Conservation (phyloP, 345 rosid species). For the Durio zibethinus region DNA sequence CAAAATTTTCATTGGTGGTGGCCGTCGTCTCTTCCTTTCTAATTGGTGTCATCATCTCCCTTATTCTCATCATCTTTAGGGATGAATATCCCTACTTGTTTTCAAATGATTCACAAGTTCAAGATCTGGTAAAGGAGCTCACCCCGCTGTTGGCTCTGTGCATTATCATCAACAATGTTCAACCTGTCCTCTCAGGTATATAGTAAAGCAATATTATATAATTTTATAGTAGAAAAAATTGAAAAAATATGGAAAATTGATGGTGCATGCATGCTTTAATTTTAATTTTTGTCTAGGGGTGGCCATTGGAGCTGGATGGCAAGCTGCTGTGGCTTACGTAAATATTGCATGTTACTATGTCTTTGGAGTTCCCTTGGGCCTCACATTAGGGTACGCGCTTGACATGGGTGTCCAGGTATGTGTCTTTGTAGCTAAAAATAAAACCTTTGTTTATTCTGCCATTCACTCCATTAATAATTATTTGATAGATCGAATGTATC, state of each 20-base stretch:
- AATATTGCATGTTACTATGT: slow-evolving; percentile 71
- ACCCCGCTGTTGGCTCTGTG: slow-evolving; percentile 70
- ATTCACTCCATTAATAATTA: too few species aligned
- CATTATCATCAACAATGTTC: slow-evolving; percentile 64
- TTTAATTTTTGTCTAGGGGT: slow-evolving; percentile 32
- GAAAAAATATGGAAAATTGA: neutral
- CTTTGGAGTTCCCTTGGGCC: slow-evolving; percentile 69
- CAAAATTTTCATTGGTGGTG: slow-evolving; percentile 51
- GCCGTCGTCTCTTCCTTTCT: slow-evolving; percentile 50
- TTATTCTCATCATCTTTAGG: slow-evolving; percentile 38
- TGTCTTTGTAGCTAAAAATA: too few species aligned
- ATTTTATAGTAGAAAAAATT: too few species aligned
- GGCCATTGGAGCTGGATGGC: slow-evolving; percentile 88
- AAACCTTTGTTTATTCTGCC: too few species aligned
- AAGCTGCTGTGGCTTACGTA: slow-evolving; percentile 62
- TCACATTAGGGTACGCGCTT: slow-evolving; percentile 53
- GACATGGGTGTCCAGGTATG: slow-evolving; percentile 51
- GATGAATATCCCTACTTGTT: slow-evolving; percentile 59
- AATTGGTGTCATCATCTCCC: slow-evolving; percentile 45
- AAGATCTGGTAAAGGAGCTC: slow-evolving; percentile 48
- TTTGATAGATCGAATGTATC: too few species aligned
- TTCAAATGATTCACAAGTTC: slow-evolving; percentile 48
- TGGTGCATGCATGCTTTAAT: neutral
- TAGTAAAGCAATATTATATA: too few species aligned
- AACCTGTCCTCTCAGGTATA: slow-evolving; percentile 89